Conservation (phyloP, 2,329 filamentous ascomycete genomes). For the Apiospora hydei region DNA sequence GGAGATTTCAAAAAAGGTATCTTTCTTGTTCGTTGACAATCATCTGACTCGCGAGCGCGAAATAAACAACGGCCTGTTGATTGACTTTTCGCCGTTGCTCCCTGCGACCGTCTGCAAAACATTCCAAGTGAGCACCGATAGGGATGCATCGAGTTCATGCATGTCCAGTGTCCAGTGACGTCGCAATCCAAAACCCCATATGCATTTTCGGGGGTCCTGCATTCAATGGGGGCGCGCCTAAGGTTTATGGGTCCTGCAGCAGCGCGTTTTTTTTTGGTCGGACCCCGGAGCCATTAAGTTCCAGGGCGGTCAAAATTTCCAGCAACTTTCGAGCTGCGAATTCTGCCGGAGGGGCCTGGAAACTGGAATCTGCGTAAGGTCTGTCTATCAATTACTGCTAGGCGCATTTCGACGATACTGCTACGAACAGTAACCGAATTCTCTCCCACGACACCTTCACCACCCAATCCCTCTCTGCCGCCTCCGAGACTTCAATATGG, state of each 20-base stretch:
- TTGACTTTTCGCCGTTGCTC: conserved; percentile 1
- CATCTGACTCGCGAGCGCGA: not conserved
- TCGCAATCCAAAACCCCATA: conserved; percentile 8
- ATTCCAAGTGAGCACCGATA: not conserved
- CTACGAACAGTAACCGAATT: not conserved
- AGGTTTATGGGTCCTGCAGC: conserved; percentile 14
- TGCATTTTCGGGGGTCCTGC: conserved; percentile 17
- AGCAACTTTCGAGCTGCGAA: conserved; percentile 18
- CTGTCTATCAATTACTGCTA: not conserved
- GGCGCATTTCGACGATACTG: not conserved
- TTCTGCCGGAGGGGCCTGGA: conserved; percentile 18
- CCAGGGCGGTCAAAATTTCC: conserved; percentile 21
- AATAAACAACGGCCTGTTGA: not conserved
- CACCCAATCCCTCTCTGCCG: not conserved
- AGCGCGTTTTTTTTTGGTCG: not conserved
- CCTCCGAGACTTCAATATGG: conserved; percentile 64
- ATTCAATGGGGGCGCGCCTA: conserved; percentile 5
- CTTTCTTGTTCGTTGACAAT: not conserved
- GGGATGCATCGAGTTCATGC: conserved; percentile 7
- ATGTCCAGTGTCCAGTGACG: conserved; percentile 9
- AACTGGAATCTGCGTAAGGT: not conserved
- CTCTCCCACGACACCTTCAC: not conserved
- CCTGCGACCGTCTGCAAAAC: conserved; percentile 16
- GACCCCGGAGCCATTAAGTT: conserved; percentile 14
- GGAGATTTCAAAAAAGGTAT: not conserved